Evolutionary conservation across 345 rosid genomes (phyloP).

Genomic region (Firmiana major): DNA sequence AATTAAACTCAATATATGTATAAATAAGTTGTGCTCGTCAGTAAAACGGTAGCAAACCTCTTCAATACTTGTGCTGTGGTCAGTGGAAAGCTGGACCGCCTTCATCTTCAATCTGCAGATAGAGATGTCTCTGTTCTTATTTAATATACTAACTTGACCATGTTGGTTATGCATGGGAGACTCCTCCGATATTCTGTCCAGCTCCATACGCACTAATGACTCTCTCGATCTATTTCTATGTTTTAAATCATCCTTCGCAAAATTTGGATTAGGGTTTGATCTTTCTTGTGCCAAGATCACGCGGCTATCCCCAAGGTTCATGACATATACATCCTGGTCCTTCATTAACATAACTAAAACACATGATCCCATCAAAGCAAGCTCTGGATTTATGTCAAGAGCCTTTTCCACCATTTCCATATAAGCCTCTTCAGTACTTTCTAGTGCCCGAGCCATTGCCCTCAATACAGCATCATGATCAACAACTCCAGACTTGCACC

Average conservation of each 20-base stretch:
- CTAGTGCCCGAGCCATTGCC: slow-evolving; percentile 80
- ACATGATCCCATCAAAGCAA: slow-evolving; percentile 95
- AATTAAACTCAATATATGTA: not conserved
- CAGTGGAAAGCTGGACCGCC: slow-evolving; percentile 92
- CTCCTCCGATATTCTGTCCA: slow-evolving; percentile 95
- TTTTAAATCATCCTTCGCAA: slow-evolving; percentile 58
- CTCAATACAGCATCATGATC: slow-evolving; percentile 78
- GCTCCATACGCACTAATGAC: slow-evolving; percentile 83
- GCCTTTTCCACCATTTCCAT: slow-evolving; percentile 93
- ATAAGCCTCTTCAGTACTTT: slow-evolving; percentile 74
- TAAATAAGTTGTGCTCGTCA: slow-evolving; percentile 14
- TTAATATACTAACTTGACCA: slow-evolving; percentile 60
- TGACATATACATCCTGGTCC: slow-evolving; percentile 93
- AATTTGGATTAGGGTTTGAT: slow-evolving; percentile 53
- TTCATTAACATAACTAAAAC: slow-evolving; percentile 94
- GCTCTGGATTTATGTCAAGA: slow-evolving; percentile 82
- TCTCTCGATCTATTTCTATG: slow-evolving; percentile 79
- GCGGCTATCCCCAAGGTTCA: slow-evolving; percentile 97
- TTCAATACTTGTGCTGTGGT: slow-evolving; percentile 84
- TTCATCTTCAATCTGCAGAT: slow-evolving; percentile 85
- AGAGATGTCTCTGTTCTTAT: slow-evolving; percentile 84
- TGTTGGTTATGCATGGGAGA: slow-evolving; percentile 83
- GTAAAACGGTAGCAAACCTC: slow-evolving; percentile 45
- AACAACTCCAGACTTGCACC: slow-evolving; percentile 70
- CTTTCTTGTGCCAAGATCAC: slow-evolving; percentile 89